Base-by-base conservation (phyloP, 1,139 yeast species). In the Casaregolazyma suthepensis region DNA sequence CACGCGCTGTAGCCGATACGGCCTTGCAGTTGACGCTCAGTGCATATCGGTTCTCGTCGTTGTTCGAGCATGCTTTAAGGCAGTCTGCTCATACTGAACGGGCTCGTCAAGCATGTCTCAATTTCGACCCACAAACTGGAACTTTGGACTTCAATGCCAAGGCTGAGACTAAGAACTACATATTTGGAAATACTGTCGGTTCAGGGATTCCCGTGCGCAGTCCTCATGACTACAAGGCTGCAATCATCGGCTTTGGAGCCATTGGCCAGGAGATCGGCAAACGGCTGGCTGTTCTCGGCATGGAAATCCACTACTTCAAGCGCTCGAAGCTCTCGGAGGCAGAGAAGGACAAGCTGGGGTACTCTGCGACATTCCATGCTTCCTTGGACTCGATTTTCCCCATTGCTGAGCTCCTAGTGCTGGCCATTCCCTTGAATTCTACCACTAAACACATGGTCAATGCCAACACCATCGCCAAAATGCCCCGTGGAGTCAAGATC, bases 1-100 rank as follows among this genome's bases (percentile, higher is more conserved):
- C 85, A 3, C 79, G 75, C 50, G 87, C 88, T 12, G 96, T 88
- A n/a, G 89, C 94, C 1, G 96, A 88, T 61, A 69, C 82, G 56
- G 94, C 84, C 0, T 70, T 86, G 48, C 78, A 75, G 63, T 75
- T 83, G 60, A 71, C 87, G 0, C 68, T 87, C 56, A 74, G 80
- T 42, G 77, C 84, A 35, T 85, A 84, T 70, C 75, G 96, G 59
- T 77, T 79, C 69, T 81, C 83, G 57, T 70, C 77, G 2, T 66
- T 77, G 18, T 81, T 79, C 66, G 81, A 78, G 56, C 64, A 67
- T 13, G 66, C 72, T 29, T 70, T 83, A 46, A 70, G 75, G 48
- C 56, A 62, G 6, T 60, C 61, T 7, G 72, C 73, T 50, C 68
- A 76, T 59, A 78, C 88, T 1, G 71, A 73, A 18, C 54, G 60